phyloP scores from a whole-genome alignment of 495 filamentous ascomycete genomes.

The Penicillium desertorum region DNA sequence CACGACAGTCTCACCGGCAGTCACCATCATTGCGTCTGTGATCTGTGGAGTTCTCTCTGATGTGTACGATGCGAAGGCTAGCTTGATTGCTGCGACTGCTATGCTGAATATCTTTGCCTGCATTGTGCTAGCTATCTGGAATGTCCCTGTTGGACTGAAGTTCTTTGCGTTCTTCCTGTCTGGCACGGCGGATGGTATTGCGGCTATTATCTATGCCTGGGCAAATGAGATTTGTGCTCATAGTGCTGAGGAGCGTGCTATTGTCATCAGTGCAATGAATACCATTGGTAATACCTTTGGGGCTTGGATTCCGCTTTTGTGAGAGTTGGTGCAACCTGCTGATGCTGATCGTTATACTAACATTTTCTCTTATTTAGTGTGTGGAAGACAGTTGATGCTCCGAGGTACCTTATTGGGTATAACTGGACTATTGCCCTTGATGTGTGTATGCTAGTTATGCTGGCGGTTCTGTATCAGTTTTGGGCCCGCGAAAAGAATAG shows the following conservation, averaged over 20 bases:
- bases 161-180: constrained; percentile 48
- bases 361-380: constrained; percentile 15
- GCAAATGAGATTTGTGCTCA: constrained; percentile 56
- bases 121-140: constrained; percentile 49
- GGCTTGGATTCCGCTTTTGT: constrained; percentile 32
- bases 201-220: constrained; percentile 40
- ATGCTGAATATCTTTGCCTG: constrained; percentile 37
- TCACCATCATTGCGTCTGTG: constrained; percentile 43
- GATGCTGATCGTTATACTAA: constrained; percentile 5
- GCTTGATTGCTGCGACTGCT: constrained; percentile 41
- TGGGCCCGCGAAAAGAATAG: constrained; percentile 24
- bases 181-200: constrained; percentile 30
- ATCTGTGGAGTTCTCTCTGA: constrained; percentile 47
- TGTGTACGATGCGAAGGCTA: constrained; percentile 37
- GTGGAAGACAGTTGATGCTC: constrained; percentile 32
- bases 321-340: constrained; percentile 4
- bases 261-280: constrained; percentile 56
- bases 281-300: constrained; percentile 49
- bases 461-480: constrained; percentile 24
- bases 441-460: constrained; percentile 31
- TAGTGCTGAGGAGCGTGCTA: constrained; percentile 56
- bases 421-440: constrained; percentile 32
- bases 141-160: constrained; percentile 45
- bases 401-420: constrained; percentile 30
- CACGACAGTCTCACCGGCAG: constrained; percentile 38